These are phyloP conservation scores for Jatropha multifida DNA, from an alignment of 441 rosid species.

Conservation along the genomic window DNA sequence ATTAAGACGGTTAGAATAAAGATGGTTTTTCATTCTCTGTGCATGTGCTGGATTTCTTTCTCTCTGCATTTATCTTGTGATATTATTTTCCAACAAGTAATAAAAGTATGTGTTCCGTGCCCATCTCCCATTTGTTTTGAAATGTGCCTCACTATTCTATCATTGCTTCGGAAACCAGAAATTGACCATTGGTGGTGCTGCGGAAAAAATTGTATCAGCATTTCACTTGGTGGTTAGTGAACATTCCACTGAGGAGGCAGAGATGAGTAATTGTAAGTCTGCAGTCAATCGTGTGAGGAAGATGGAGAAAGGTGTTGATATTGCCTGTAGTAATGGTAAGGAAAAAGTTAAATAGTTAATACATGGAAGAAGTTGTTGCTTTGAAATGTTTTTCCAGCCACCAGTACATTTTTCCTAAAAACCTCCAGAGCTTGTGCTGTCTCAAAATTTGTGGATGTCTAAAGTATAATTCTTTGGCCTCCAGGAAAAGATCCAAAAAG, in stretches of 20 bases:
- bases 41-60: neutral
- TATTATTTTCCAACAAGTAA: neutral
- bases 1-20: conserved; percentile 61
- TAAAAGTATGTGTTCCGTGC: neutral
- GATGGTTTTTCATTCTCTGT: neutral
- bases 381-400: neutral
- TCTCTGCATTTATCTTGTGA: neutral
- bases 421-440: conserved; percentile 10
- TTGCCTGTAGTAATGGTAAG: conserved; percentile 61
- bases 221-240: conserved; percentile 71
- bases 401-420: neutral
- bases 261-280: conserved; percentile 82
- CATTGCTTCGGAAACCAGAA: conserved; percentile 49
- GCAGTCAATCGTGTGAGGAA: conserved; percentile 64
- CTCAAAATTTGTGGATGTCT: conserved; percentile 14
- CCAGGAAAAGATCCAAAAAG: conserved; percentile 66
- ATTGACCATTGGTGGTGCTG: conserved; percentile 66
- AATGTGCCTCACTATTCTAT: conserved; percentile 16
- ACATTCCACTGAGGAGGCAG: conserved; percentile 68
- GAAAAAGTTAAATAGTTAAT: neutral
- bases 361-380: conserved; percentile 1
- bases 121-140: neutral
- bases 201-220: conserved; percentile 92
- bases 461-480: conserved; percentile 19
- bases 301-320: conserved; percentile 78